A percentile compares a stretch with the other conserved stretches of the same genome.
Evolutionary conservation across 345 rosid species (phyloP).

Genomic region (Rhodamnia argentea): DNA sequence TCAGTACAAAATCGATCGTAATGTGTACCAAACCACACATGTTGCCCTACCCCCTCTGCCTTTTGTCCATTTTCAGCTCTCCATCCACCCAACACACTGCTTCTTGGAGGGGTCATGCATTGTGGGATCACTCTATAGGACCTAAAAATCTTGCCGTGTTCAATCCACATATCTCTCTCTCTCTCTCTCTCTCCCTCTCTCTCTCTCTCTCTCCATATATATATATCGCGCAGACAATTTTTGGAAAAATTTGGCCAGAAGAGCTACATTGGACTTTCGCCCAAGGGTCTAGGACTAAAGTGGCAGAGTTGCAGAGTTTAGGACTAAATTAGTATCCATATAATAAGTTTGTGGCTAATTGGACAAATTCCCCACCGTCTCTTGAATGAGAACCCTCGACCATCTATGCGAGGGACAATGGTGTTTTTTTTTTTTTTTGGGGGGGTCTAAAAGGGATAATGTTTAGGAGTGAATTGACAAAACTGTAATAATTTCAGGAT

Average conservation of each 20-base stretch:
- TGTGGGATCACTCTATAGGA: neutral
- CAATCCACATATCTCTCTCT: neutral
- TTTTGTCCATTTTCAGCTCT: neutral
- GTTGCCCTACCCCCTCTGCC: too few species aligned
- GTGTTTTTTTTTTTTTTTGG: too few species aligned
- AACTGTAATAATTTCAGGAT: too few species aligned
- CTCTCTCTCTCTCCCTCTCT: too few species aligned
- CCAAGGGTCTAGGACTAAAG: neutral
- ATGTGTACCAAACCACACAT: neutral
- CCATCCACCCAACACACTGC: neutral
- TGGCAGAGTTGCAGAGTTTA: neutral
- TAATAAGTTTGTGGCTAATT: neutral
- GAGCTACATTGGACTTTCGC: neutral
- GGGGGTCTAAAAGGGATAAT: too few species aligned
- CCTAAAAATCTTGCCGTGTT: neutral
- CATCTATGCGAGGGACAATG: neutral
- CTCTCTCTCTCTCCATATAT: too few species aligned
- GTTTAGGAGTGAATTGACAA: too few species aligned
- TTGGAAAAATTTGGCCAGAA: neutral
- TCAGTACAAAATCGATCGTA: neutral
- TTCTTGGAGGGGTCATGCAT: neutral
- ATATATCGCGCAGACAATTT: too few species aligned
- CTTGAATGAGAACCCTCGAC: neutral
- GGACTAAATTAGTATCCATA: accelerated
- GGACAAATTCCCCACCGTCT: neutral